Conservation (phyloP, 1,139 yeast species). For the Taiozyma onychis region DNA sequence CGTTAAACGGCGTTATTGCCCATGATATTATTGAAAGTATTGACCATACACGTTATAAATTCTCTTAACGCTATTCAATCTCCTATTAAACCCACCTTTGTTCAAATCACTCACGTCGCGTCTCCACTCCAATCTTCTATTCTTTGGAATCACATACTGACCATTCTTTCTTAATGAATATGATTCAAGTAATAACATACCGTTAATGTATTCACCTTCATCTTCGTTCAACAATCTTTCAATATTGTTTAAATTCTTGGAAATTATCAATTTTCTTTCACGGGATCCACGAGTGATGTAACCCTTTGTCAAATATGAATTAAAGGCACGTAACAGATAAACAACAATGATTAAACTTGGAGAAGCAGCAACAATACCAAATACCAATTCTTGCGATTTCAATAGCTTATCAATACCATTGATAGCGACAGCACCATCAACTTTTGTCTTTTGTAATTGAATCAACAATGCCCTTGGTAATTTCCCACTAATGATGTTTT, state of each 20-base stretch:
- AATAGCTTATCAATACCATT: constrained; percentile 85
- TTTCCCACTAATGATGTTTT: constrained; percentile 59
- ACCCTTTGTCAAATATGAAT: constrained; percentile 28
- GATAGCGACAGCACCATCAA: constrained; percentile 87
- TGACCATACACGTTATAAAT: constrained; percentile 27
- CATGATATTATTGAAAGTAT: constrained; percentile 1
- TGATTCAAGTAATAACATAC: constrained; percentile 53
- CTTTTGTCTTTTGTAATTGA: constrained; percentile 91
- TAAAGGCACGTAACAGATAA: constrained; percentile 30
- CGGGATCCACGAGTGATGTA: constrained; percentile 28
- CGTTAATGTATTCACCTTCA: constrained; percentile 28
- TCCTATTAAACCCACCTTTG: constrained; percentile 30
- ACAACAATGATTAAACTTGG: constrained; percentile 67
- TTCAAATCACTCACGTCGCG: constrained; percentile 51
- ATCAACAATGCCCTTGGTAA: constrained; percentile 73
- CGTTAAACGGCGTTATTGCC: too few species aligned
- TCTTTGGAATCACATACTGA: constrained; percentile 40
- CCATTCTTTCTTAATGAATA: constrained; percentile 49
- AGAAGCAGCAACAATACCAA: constrained; percentile 84
- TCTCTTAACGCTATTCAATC: constrained; percentile 42
- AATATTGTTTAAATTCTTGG: constrained; percentile 49
- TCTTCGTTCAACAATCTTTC: constrained; percentile 42
- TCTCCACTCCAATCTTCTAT: constrained; percentile 44
- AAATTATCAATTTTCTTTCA: constrained; percentile 31
- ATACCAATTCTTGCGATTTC: constrained; percentile 86